Conservation (phyloP, 345 rosid species). For the Psidium friedrichsthalianum region DNA sequence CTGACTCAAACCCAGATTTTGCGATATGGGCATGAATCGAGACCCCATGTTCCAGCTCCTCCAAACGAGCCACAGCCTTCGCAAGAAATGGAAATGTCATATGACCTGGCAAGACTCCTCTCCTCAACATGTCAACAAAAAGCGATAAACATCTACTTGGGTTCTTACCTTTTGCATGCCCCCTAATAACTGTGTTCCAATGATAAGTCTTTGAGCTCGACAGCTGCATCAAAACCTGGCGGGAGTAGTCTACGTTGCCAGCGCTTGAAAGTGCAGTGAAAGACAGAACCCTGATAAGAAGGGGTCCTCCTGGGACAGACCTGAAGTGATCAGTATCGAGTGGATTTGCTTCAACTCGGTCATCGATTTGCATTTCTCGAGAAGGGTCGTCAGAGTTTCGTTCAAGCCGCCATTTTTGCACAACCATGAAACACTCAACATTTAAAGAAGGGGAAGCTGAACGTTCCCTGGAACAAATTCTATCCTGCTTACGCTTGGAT, state of each 20-base stretch:
- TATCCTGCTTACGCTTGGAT: not conserved
- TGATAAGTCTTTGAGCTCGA: conserved; percentile 27
- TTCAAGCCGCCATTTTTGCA: not conserved
- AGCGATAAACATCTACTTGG: conserved; percentile 41
- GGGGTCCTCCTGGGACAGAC: conserved; percentile 38
- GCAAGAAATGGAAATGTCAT: conserved; percentile 68
- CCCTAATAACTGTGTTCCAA: conserved; percentile 62
- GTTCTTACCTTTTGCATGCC: conserved; percentile 38
- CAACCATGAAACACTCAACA: conserved; percentile 27
- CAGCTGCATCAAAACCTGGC: conserved; percentile 23
- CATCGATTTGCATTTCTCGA: conserved; percentile 47
- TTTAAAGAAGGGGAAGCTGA: conserved; percentile 3
- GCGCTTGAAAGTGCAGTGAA: conserved; percentile 38
- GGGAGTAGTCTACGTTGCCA: conserved; percentile 38
- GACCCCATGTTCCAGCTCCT: conserved; percentile 25
- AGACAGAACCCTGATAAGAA: conserved; percentile 35
- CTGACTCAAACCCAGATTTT: conserved; percentile 44
- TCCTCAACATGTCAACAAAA: conserved; percentile 44
- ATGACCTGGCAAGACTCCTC: conserved; percentile 42
- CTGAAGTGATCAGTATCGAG: conserved; percentile 34
- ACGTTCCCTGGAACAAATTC: not conserved
- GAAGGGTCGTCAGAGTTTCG: conserved; percentile 11
- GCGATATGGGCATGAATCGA: conserved; percentile 29
- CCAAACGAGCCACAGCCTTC: conserved; percentile 54
- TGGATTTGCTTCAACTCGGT: conserved; percentile 43